These are phyloP conservation scores for Boletus eberwhitei DNA, from an alignment of 768 basidiomycete species.

Conservation along the genomic window DNA sequence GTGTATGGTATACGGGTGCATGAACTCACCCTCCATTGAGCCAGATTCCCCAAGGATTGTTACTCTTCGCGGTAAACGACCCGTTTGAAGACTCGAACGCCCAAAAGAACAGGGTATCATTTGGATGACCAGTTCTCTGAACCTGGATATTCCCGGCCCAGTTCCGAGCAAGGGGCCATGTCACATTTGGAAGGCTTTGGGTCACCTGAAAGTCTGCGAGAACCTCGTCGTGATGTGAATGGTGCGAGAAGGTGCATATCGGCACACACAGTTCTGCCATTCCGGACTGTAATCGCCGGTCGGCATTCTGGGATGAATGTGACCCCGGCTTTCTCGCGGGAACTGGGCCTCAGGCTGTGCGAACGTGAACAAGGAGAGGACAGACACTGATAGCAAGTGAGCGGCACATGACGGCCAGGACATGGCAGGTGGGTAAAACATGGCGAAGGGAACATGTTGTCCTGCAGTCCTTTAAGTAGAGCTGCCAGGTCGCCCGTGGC, in stretches of 20 bases:
- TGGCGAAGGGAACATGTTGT: neutral
- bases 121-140: conserved; percentile 54
- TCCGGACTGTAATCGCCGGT: conserved; percentile 47
- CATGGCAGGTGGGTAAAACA: conserved; percentile 3
- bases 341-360: conserved; percentile 2
- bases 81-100: conserved; percentile 55
- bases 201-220: conserved; percentile 57
- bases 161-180: conserved; percentile 45
- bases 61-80: conserved; percentile 45
- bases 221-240: neutral
- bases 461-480: too few relatives aligned
- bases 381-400: neutral
- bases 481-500: too few relatives aligned
- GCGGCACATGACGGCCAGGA: neutral
- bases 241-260: neutral
- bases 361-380: neutral
- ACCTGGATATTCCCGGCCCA: conserved; percentile 66
- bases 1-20: neutral
- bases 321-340: conserved; percentile 27
- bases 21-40: conserved; percentile 60
- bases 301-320: conserved; percentile 43
- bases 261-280: conserved; percentile 57
- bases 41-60: conserved; percentile 69
- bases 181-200: conserved; percentile 53
- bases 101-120: conserved; percentile 65